A percentile compares a stretch with the other conserved stretches of the same genome.
These are phyloP conservation scores for Pseudopyrenochaeta lycopersici DNA, from an alignment of 2,329 filamentous ascomycete species.

Conservation along the genomic window DNA sequence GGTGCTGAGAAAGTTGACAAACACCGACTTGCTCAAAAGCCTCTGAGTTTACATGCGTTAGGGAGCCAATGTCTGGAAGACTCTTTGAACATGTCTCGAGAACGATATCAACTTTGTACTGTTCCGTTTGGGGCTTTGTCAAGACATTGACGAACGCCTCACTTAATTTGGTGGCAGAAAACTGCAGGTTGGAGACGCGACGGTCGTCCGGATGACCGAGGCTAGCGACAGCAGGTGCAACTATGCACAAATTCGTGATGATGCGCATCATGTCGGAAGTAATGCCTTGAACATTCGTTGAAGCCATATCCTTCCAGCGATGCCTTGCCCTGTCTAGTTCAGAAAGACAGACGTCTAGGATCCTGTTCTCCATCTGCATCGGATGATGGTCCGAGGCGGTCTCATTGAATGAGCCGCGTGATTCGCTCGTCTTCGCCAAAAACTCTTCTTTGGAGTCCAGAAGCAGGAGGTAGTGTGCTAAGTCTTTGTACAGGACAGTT, in stretches of 20 bases:
- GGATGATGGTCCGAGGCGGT: conserved; percentile 24
- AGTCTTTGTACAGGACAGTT: conserved; percentile 48
- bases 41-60: conserved; percentile 18
- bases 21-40: conserved; percentile 43
- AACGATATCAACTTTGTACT: conserved; percentile 55
- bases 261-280: conserved; percentile 61
- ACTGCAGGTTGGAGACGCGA: conserved; percentile 31
- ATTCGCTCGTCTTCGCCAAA: conserved; percentile 4
- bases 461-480: conserved; percentile 62
- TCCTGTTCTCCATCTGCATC: conserved; percentile 31
- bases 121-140: conserved; percentile 48
- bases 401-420: conserved; percentile 6
- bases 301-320: conserved; percentile 53
- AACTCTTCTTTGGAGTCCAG: conserved; percentile 25
- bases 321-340: conserved; percentile 57
- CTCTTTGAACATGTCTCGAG: conserved; percentile 47
- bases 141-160: conserved; percentile 47
- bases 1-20: conserved; percentile 40
- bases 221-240: conserved; percentile 45
- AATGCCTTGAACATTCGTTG: conserved; percentile 56
- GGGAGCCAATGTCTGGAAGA: conserved; percentile 36
- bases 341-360: conserved; percentile 57
- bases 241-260: conserved; percentile 59
- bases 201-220: conserved; percentile 28
- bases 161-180: conserved; percentile 28